These are phyloP conservation scores for Fusarium circinatum DNA, from an alignment of 2,329 filamentous ascomycete genomes.

Conservation along the genomic window DNA sequence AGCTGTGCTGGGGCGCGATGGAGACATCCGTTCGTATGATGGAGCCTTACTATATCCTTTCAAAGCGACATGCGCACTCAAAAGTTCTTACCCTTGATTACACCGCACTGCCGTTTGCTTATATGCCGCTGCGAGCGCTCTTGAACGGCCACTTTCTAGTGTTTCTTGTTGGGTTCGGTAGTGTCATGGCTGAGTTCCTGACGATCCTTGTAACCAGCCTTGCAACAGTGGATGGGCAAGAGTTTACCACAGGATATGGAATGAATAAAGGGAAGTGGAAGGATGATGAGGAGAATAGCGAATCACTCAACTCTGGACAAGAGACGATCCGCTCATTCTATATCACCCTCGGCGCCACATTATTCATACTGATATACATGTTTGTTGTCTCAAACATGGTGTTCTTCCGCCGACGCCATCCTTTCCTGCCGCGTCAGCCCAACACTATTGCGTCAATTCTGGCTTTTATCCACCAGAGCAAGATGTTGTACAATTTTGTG, in stretches of 20 bases:
- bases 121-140: slow-evolving; percentile 69
- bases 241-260: slow-evolving; percentile 58
- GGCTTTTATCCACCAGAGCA: slow-evolving; percentile 82
- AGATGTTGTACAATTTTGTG: slow-evolving; percentile 82
- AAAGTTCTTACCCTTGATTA: slow-evolving; percentile 77
- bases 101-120: slow-evolving; percentile 75
- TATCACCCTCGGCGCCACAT: slow-evolving; percentile 69
- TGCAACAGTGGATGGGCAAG: slow-evolving; percentile 70
- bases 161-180: slow-evolving; percentile 75
- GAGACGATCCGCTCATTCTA: slow-evolving; percentile 74
- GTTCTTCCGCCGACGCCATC: slow-evolving; percentile 69
- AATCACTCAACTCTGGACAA: slow-evolving; percentile 60
- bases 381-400: slow-evolving; percentile 67
- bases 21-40: slow-evolving; percentile 78
- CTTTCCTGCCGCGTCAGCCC: slow-evolving; percentile 81
- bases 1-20: slow-evolving; percentile 74
- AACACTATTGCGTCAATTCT: slow-evolving; percentile 81
- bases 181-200: slow-evolving; percentile 77
- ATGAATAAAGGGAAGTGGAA: slow-evolving; percentile 16
- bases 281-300: slow-evolving; percentile 28
- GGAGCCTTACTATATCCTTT: slow-evolving; percentile 79
- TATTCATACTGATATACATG: slow-evolving; percentile 74
- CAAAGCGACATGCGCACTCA: slow-evolving; percentile 70
- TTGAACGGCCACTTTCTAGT: slow-evolving; percentile 73
- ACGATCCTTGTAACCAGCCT: slow-evolving; percentile 76